Conservation (phyloP, 2,329 filamentous ascomycete species). For the Metarhizium guizhouense region DNA sequence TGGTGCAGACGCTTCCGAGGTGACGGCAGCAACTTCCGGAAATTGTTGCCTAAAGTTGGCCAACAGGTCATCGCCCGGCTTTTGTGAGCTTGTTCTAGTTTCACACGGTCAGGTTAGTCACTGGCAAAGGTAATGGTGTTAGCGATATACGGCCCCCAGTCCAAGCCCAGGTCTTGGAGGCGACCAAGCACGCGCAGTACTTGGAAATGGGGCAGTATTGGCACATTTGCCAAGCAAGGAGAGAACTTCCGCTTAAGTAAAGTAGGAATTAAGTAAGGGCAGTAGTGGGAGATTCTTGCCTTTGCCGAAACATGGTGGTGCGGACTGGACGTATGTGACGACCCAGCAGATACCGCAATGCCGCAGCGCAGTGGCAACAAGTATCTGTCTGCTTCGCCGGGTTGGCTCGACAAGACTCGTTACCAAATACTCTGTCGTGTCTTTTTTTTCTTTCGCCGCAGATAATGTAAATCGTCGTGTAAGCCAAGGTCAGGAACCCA, state of each 20-base stretch:
- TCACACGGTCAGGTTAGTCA: neutral
- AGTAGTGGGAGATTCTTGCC: constrained; percentile 1
- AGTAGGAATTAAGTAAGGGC: neutral
- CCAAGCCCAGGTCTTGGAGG: neutral
- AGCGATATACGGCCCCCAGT: neutral
- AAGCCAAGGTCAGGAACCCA: neutral
- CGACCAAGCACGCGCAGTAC: neutral
- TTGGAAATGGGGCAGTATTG: neutral
- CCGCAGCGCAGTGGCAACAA: neutral
- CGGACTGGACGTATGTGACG: neutral
- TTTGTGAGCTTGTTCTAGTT: constrained; percentile 63
- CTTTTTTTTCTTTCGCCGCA: neutral
- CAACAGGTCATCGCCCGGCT: constrained; percentile 74
- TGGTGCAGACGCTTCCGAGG: constrained; percentile 33
- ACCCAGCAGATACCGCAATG: neutral
- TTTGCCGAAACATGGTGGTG: constrained; percentile 12
- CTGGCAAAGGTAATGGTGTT: neutral
- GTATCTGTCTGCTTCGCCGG: neutral
- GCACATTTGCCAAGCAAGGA: no score
- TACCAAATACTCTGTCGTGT: neutral
- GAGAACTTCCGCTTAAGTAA: neutral
- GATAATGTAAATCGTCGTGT: neutral
- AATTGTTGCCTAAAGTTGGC: constrained; percentile 76
- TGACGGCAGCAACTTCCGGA: constrained; percentile 56
- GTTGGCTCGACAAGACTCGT: neutral